These are phyloP conservation scores for Phytophthora kernoviae DNA, from an alignment of 352 stramenopile genomes.

Conservation along the genomic window DNA sequence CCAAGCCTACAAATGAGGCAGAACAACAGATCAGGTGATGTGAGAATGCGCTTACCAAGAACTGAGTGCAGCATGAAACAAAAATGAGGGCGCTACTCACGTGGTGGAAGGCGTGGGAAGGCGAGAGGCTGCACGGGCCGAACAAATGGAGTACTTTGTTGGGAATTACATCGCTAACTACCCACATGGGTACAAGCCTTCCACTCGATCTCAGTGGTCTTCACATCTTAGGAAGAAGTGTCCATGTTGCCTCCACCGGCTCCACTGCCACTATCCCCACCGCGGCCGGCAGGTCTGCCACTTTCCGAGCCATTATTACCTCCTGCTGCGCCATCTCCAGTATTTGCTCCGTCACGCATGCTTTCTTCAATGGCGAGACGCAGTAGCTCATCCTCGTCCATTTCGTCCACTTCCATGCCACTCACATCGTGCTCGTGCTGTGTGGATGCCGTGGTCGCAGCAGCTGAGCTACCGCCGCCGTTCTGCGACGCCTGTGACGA, in stretches of 20 bases:
- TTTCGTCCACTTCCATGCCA: conserved; percentile 86
- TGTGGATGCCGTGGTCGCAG: conserved; percentile 72
- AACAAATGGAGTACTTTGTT: conserved; percentile 38
- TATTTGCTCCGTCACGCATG: conserved; percentile 73
- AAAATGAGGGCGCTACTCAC: conserved; percentile 25
- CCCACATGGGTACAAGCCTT: conserved; percentile 30
- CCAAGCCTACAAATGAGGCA: conserved; percentile 26
- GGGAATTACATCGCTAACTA: conserved; percentile 47
- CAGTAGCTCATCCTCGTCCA: conserved; percentile 87
- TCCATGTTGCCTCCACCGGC: conserved; percentile 45
- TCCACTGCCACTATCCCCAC: conserved; percentile 31
- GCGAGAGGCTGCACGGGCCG: conserved; percentile 18
- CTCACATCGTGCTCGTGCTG: conserved; percentile 80
- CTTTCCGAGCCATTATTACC: conserved; percentile 50
- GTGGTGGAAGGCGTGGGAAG: conserved; percentile 18
- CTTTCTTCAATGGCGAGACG: conserved; percentile 87
- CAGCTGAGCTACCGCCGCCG: conserved; percentile 66
- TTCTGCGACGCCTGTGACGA: conserved; percentile 77
- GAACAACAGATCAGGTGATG: conserved; percentile 15
- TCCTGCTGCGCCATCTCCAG: conserved; percentile 47
- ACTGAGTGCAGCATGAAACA: not conserved
- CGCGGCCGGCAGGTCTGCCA: conserved; percentile 26
- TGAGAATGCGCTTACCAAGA: conserved; percentile 15
- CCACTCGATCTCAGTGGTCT: conserved; percentile 14
- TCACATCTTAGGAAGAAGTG: conserved; percentile 47